Evolutionary conservation across 805 yeast species (phyloP).

Genomic region (Wickerhamiella alocasiicola): DNA sequence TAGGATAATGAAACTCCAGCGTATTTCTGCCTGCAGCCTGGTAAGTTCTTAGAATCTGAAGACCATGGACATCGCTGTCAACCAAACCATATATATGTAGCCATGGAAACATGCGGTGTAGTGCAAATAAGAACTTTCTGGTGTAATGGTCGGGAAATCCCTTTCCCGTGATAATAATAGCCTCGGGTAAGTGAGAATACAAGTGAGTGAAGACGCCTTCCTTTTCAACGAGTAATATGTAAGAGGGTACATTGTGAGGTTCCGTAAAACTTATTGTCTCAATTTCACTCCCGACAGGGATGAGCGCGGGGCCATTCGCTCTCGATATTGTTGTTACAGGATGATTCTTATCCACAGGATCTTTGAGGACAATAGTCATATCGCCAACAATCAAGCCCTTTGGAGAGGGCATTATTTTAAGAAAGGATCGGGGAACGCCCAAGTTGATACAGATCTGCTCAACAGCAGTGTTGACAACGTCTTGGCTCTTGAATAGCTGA

Average conservation of each 20-base stretch:
- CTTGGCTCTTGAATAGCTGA: conserved; percentile 36
- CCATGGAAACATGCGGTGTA: conserved; percentile 24
- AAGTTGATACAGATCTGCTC: conserved; percentile 31
- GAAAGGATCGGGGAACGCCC: conserved; percentile 27
- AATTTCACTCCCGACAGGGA: conserved; percentile 29
- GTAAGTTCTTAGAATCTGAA: conserved; percentile 36
- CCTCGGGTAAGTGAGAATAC: conserved; percentile 18
- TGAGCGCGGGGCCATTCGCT: conserved; percentile 21
- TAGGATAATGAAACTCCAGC: conserved; percentile 12
- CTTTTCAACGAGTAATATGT: conserved; percentile 38
- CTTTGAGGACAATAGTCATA: conserved; percentile 18
- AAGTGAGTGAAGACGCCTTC: conserved; percentile 35
- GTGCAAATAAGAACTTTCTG: conserved; percentile 29
- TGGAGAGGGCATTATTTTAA: conserved; percentile 41
- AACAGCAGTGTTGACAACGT: conserved; percentile 31
- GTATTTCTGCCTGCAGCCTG: conserved; percentile 18
- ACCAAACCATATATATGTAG: conserved; percentile 38
- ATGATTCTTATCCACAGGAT: conserved; percentile 12
- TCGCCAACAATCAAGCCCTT: conserved; percentile 43
- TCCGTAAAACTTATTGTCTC: conserved; percentile 17
- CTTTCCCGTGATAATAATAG: conserved; percentile 42
- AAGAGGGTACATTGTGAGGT: conserved; percentile 17
- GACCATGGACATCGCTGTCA: conserved; percentile 57
- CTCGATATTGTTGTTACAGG: conserved; percentile 8
- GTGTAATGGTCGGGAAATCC: conserved; percentile 57